These are phyloP conservation scores for Candida silvatica DNA, from an alignment of 805 yeast species.

Conservation along the genomic window DNA sequence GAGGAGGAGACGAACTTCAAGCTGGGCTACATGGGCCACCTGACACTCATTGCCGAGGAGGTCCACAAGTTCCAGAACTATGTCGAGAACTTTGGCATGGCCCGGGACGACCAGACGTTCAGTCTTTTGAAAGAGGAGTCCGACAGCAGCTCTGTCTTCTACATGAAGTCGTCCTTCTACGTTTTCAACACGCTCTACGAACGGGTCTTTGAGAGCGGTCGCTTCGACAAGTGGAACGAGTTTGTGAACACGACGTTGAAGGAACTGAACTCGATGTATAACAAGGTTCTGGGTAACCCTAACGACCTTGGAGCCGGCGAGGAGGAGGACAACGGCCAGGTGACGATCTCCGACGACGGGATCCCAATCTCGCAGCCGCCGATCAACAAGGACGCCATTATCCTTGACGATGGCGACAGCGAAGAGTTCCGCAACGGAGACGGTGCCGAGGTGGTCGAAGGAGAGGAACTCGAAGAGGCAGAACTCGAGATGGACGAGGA, in stretches of 20 bases:
- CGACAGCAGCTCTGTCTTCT: conserved; percentile 19
- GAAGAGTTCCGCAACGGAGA: conserved; percentile 37
- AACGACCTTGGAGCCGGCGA: conserved; percentile 16
- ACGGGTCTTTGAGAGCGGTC: conserved; percentile 18
- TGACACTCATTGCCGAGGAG: conserved; percentile 49
- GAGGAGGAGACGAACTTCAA: conserved; percentile 32
- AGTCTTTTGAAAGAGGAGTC: conserved; percentile 20
- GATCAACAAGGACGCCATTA: conserved; percentile 20
- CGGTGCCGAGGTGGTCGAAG: conserved; percentile 18
- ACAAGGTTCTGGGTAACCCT: conserved; percentile 46
- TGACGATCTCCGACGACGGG: conserved; percentile 4
- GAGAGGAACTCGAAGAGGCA: conserved; percentile 16
- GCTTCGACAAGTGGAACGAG: conserved; percentile 34
- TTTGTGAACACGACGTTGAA: conserved; percentile 40
- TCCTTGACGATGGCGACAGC: conserved; percentile 31
- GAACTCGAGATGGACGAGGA: conserved; percentile 15
- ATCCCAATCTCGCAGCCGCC: conserved; percentile 13
- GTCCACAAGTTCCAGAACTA: conserved; percentile 41
- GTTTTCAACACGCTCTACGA: conserved; percentile 25
- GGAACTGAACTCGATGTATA: conserved; percentile 47
- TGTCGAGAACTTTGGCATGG: conserved; percentile 26
- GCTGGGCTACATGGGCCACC: conserved; percentile 54
- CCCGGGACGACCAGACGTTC: conserved; percentile 24
- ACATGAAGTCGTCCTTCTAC: conserved; percentile 22
- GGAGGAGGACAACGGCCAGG: conserved; percentile 4